Evolutionary conservation across 441 rosid species (phyloP), one percentile per base, ranked within the genome.

Genomic region (Corymbia citriodora): DNA sequence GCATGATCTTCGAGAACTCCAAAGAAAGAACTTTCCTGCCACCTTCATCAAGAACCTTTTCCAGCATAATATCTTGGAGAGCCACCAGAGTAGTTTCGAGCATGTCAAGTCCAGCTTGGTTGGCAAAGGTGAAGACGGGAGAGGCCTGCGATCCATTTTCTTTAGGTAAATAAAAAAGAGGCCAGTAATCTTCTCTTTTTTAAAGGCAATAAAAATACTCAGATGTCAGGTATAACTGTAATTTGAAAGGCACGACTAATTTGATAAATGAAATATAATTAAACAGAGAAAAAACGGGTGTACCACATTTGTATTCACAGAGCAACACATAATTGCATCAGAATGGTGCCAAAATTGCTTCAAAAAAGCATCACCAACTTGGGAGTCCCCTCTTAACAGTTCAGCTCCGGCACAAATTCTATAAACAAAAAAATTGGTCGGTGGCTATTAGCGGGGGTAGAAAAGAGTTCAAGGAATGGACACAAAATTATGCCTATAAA

Each of bases 91-190:
- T 97, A 6, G 99, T 97, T 94, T 97, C 99, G 16, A 97, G 98
- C 99, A 97, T 97, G 94, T 97, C 98, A 10, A 97, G 94, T 88
- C 99, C 99, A n/a, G 98, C 97, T 93, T 97, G 99, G 95, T 97
- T 97, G 31, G 98, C 97, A 5, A 97, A 97, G 68, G 97, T 97
- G 92, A 97, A 97, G 61, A 96, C 95, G 4, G 99, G 98, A 81
- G 99, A 96, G 54, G 96, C 97, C 99, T 97, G 94, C 89, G 91
- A 85, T 52, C 82, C 49, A 45, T 40, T 45, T 40, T 79, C 18
- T 45, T 79, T 45, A 79, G 52, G 29, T 45, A 4, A 40, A 52
- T 40, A 23, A 3, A 79, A 40, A 40, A 79, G 13, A 72, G 49
- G 82, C 49, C 15, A 45, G 52, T n/a, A 45, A 79, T 23, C 82